These are phyloP conservation scores for Malassezia restricta DNA, from an alignment of 1,284 basidiomycete species.

Conservation along the genomic window DNA sequence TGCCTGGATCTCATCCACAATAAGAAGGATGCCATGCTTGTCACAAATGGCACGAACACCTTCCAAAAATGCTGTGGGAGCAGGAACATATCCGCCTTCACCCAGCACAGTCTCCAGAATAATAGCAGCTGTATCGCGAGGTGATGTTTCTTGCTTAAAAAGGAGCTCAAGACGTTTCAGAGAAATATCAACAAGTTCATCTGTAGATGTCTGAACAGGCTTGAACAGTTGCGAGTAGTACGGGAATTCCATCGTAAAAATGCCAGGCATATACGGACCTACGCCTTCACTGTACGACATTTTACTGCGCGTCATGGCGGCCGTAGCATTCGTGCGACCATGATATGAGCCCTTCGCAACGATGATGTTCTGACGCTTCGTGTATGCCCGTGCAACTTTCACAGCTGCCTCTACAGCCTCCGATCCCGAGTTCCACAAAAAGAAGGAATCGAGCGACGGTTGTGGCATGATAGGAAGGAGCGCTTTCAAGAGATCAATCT, in stretches of 20 bases:
- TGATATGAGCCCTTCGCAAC: conserved; percentile 58
- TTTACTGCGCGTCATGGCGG: conserved; percentile 79
- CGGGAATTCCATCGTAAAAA: conserved; percentile 70
- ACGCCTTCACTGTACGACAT: conserved; percentile 72
- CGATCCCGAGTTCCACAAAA: conserved; percentile 73
- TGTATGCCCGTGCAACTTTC: conserved; percentile 63
- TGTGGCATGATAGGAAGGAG: conserved; percentile 57
- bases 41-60: conserved; percentile 75
- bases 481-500: conserved; percentile 30
- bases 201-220: conserved; percentile 55
- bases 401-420: conserved; percentile 66
- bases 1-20: conserved; percentile 54
- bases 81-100: conserved; percentile 83
- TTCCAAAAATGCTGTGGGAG: conserved; percentile 65
- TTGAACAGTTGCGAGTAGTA: conserved; percentile 81
- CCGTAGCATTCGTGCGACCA: conserved; percentile 55
- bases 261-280: conserved; percentile 73
- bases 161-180: conserved; percentile 73
- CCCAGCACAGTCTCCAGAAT: conserved; percentile 83
- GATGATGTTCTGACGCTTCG: conserved; percentile 73
- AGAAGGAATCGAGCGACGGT: conserved; percentile 72
- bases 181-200: conserved; percentile 58
- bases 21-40: conserved; percentile 59
- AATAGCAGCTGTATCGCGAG: conserved; percentile 78
- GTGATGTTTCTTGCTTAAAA: conserved; percentile 69